phyloP scores from a whole-genome alignment of 2,329 filamentous ascomycete genomes.

The Capronia coronata region DNA sequence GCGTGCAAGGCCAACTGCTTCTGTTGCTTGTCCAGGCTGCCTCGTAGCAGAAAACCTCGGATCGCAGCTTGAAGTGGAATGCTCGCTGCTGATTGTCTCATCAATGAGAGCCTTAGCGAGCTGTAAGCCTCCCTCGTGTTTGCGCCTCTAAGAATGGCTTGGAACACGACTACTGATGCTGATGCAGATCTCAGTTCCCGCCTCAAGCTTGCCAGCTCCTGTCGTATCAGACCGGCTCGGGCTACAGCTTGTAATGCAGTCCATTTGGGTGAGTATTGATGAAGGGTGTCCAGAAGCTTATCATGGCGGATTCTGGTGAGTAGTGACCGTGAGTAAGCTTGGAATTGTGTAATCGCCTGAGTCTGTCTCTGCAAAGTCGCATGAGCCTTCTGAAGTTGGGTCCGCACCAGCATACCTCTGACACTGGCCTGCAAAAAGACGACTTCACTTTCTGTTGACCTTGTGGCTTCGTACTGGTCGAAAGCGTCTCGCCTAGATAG shows the following conservation, averaged over 20 bases:
- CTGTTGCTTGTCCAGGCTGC: constrained; percentile 31
- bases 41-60: constrained; percentile 34
- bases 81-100: constrained; percentile 52
- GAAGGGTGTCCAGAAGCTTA: constrained; percentile 38
- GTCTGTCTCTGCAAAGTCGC: constrained; percentile 18
- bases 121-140: constrained; percentile 38
- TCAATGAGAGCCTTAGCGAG: constrained; percentile 48
- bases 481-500: constrained; percentile 38
- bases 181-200: constrained; percentile 42
- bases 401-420: constrained; percentile 45
- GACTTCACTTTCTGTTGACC: constrained; percentile 59
- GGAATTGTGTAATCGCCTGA: constrained; percentile 43
- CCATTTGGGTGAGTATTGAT: constrained; percentile 38
- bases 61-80: constrained; percentile 57
- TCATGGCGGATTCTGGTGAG: constrained; percentile 35
- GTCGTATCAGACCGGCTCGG: constrained; percentile 37
- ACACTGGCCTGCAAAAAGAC: constrained; percentile 56
- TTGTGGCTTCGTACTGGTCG: constrained; percentile 55
- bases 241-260: constrained; percentile 41
- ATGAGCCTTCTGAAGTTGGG: constrained; percentile 12
- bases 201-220: constrained; percentile 31
- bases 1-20: constrained; percentile 32
- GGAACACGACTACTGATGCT: constrained; percentile 42
- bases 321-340: constrained; percentile 34
- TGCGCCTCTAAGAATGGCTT: constrained; percentile 48